Conservation (phyloP, 192 early-diverging fungal species). For the Linnemannia elongata region DNA sequence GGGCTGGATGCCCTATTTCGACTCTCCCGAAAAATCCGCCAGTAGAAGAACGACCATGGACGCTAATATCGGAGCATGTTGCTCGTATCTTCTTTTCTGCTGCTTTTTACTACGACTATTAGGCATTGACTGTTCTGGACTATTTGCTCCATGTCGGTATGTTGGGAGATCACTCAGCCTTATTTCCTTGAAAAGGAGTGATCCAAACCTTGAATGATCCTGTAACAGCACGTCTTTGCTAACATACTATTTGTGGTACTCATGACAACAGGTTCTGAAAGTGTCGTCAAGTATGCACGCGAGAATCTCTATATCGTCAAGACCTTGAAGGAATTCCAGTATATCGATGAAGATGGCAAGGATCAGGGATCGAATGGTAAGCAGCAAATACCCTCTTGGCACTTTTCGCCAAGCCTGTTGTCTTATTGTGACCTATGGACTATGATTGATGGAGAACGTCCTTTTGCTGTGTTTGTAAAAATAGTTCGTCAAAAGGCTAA, state of each 20-base stretch:
- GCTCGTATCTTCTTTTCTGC: constrained; percentile 6
- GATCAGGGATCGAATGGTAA: constrained; percentile 94
- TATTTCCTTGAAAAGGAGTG: neutral
- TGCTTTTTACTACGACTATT: constrained; percentile 3
- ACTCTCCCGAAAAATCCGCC: neutral
- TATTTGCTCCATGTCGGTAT: constrained; percentile 79
- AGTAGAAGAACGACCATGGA: neutral
- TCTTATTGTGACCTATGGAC: neutral
- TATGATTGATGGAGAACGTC: neutral
- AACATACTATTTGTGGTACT: neutral
- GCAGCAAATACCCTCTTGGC: neutral
- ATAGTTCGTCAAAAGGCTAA: constrained; percentile 94
- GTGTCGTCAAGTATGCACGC: constrained; percentile 87
- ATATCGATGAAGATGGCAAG: constrained; percentile 90
- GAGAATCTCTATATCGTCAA: constrained; percentile 95
- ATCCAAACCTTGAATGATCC: constrained; percentile 1
- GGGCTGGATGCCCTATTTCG: neutral
- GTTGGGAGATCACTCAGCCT: constrained; percentile 1
- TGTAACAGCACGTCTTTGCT: constrained; percentile 6
- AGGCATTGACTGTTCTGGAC: constrained; percentile 89
- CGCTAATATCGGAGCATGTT: neutral
- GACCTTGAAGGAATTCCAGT: constrained; percentile 97
- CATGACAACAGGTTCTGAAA: constrained; percentile 77
- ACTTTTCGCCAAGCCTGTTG: neutral
- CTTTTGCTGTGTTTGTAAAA: neutral